Percentiles rank a stretch among this genome's conserved stretches.
These are phyloP conservation scores for Talaromyces borbonicus DNA, from an alignment of 495 filamentous ascomycete genomes.

Conservation along the genomic window DNA sequence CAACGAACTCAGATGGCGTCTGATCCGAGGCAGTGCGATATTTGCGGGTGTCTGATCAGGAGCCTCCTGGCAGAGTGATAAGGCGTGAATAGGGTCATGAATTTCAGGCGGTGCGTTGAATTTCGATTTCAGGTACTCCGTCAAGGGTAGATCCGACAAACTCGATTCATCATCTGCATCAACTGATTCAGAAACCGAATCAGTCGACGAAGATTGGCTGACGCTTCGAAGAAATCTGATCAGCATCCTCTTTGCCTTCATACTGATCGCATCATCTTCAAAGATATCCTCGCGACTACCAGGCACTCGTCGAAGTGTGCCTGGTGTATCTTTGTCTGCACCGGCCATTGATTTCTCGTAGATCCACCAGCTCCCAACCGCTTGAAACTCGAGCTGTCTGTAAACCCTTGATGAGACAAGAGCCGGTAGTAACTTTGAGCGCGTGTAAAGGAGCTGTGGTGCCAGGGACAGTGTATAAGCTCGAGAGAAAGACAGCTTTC, in stretches of 20 bases:
- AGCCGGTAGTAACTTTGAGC: slow-evolving; percentile 61
- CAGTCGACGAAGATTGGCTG: slow-evolving; percentile 19
- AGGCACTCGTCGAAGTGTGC: slow-evolving; percentile 51
- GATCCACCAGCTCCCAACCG: slow-evolving; percentile 91
- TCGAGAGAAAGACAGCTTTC: slow-evolving; percentile 52
- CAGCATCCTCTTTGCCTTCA: slow-evolving; percentile 66
- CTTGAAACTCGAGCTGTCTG: slow-evolving; percentile 82
- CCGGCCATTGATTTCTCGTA: slow-evolving; percentile 27
- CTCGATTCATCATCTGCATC: slow-evolving; percentile 15
- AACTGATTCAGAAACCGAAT: slow-evolving; percentile 16
- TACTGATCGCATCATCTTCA: slow-evolving; percentile 56
- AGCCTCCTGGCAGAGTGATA: slow-evolving; percentile 61
- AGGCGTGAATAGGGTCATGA: slow-evolving; percentile 62
- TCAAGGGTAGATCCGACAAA: slow-evolving; percentile 39
- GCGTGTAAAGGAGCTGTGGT: slow-evolving; percentile 79
- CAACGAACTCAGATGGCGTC: slow-evolving; percentile 76
- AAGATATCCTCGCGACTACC: slow-evolving; percentile 84
- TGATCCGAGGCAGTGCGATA: slow-evolving; percentile 57
- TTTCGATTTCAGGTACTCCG: slow-evolving; percentile 52
- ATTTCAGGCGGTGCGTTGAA: slow-evolving; percentile 66
- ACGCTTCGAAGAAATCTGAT: slow-evolving; percentile 79
- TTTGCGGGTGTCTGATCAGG: slow-evolving; percentile 49
- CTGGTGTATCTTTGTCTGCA: slow-evolving; percentile 11
- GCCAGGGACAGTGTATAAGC: slow-evolving; percentile 77
- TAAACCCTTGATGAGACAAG: slow-evolving; percentile 84